Conservation (phyloP, 371 early-diverging fungal species). For the Mortierella sp. region DNA sequence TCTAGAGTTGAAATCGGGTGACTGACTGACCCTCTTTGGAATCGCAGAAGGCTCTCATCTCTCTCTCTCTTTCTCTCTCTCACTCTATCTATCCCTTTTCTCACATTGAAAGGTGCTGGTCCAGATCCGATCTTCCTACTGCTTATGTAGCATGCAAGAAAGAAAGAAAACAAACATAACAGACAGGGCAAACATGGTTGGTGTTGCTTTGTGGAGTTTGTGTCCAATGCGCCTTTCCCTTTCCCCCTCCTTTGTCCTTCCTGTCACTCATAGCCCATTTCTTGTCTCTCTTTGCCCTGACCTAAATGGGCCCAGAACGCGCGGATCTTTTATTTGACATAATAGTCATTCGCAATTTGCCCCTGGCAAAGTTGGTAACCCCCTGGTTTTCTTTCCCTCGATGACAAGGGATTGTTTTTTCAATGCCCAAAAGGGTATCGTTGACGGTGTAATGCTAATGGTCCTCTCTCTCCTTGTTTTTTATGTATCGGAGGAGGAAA, state of each 20-base stretch:
- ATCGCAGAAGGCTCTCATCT: not conserved
- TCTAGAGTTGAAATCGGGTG: not conserved
- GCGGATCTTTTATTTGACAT: not conserved
- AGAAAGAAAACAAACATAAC: not conserved
- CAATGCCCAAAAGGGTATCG: not conserved
- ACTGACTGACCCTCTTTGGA: not conserved
- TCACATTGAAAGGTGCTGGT: not conserved
- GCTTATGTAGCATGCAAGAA: not conserved
- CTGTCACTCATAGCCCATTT: not conserved
- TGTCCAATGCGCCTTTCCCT: not conserved
- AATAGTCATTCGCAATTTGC: not conserved
- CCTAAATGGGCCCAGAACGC: not conserved
- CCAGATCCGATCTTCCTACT: not conserved
- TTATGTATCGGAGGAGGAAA: not conserved
- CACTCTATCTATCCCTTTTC: not conserved
- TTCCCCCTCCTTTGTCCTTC: too few relatives aligned
- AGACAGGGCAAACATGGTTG: not conserved
- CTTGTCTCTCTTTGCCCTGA: not conserved
- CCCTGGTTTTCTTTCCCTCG: not conserved
- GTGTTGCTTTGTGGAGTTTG: not conserved
- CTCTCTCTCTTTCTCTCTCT: not conserved
- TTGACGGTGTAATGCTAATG: not conserved
- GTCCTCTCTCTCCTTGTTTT: not conserved
- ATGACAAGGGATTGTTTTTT: not conserved
- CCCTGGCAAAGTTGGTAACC: not conserved